Conservation (phyloP, 2,329 filamentous ascomycete genomes). For the Canariomyces notabilis region DNA sequence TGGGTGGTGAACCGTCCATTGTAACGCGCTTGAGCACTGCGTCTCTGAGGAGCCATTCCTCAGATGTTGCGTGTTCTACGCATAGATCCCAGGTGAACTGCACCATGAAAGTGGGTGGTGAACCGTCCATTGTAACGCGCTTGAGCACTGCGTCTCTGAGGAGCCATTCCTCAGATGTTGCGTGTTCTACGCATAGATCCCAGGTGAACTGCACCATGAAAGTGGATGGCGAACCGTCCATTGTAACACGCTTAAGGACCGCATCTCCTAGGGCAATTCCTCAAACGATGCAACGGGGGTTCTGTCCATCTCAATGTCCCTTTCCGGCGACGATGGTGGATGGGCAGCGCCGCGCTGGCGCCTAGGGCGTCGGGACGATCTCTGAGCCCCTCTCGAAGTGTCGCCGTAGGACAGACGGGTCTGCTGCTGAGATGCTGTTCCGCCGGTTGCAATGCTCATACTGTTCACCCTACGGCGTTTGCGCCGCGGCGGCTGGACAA, state of each 20-base stretch:
- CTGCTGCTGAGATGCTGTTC: conserved; percentile 7
- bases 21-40: no score
- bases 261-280: conserved; percentile 3
- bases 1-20: no score
- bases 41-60: background rate
- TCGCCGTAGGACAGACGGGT: conserved; percentile 1
- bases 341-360: conserved; percentile 2
- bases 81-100: no score
- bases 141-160: no score
- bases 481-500: background rate
- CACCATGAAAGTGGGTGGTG: no score
- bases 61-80: no score
- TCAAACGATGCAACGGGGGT: conserved; percentile 1
- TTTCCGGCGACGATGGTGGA: conserved; percentile 3
- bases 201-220: conserved; percentile 1
- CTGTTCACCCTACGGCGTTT: conserved; percentile 5
- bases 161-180: background rate
- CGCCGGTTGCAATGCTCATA: background rate
- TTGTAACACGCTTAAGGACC: conserved; percentile 8
- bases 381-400: conserved; percentile 4
- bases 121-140: no score
- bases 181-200: conserved; percentile 1
- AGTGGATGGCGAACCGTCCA: conserved; percentile 1
- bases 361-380: conserved; percentile 7
- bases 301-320: conserved; percentile 7